phyloP scores from a whole-genome alignment of 805 yeast species.

The Lipomyces sp. region DNA sequence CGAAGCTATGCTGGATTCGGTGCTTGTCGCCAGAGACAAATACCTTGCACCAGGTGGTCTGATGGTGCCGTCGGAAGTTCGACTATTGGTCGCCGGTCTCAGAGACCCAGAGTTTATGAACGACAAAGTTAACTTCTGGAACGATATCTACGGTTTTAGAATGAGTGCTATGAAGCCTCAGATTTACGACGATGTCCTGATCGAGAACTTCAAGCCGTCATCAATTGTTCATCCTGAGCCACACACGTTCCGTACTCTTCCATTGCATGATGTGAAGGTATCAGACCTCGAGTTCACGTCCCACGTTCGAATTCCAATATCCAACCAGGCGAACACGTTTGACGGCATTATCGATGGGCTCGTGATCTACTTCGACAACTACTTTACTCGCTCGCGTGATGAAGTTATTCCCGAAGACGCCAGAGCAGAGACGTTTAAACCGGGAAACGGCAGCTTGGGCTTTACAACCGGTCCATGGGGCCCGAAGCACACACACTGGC shows the following conservation, averaged over 20 bases:
- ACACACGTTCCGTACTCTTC: slow-evolving; percentile 69
- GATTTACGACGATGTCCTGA: slow-evolving; percentile 67
- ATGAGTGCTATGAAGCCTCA: slow-evolving; percentile 77
- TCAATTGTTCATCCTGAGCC: slow-evolving; percentile 66
- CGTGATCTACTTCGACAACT: slow-evolving; percentile 86
- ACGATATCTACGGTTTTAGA: slow-evolving; percentile 93
- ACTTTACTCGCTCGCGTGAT: slow-evolving; percentile 56
- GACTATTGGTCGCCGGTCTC: slow-evolving; percentile 86
- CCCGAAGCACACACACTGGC: slow-evolving; percentile 82
- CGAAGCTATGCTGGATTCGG: slow-evolving; percentile 98
- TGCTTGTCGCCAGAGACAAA: slow-evolving; percentile 88
- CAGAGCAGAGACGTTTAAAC: slow-evolving; percentile 48
- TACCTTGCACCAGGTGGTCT: slow-evolving; percentile 80
- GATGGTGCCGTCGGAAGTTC: slow-evolving; percentile 92
- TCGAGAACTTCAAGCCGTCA: slow-evolving; percentile 69
- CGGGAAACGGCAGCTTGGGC: slow-evolving; percentile 31
- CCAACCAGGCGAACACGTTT: slow-evolving; percentile 57
- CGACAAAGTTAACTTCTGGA: slow-evolving; percentile 93
- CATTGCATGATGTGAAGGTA: slow-evolving; percentile 74
- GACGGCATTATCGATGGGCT: slow-evolving; percentile 77
- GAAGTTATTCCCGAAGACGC: slow-evolving; percentile 39
- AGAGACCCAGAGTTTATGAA: slow-evolving; percentile 92
- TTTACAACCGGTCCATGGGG: slow-evolving; percentile 93
- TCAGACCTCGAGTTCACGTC: slow-evolving; percentile 71
- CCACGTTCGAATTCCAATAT: slow-evolving; percentile 54